phyloP scores from a whole-genome alignment of 768 basidiomycete genomes.

The Psilocybe sp. region DNA sequence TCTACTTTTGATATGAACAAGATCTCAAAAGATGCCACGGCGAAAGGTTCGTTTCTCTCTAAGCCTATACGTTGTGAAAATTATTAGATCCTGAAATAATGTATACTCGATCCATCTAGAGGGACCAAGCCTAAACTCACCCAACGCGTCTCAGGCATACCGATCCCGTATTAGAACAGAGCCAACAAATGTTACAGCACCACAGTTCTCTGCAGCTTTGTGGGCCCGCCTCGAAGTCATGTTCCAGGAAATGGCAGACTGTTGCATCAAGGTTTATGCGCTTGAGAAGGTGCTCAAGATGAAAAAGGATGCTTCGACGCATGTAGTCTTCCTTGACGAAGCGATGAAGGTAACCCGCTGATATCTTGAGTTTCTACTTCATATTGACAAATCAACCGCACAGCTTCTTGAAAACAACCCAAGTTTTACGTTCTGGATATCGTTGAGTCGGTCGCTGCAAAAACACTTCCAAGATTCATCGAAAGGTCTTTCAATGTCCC shows the following conservation, averaged over 20 bases:
- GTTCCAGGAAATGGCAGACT: slow-evolving; percentile 85
- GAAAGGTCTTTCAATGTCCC: slow-evolving; percentile 48
- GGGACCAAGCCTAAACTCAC: slow-evolving; percentile 16
- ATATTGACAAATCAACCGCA: neutral
- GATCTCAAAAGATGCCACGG: slow-evolving; percentile 81
- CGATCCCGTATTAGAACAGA: slow-evolving; percentile 87
- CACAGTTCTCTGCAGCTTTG: slow-evolving; percentile 79
- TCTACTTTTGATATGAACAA: slow-evolving; percentile 83
- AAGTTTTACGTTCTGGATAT: slow-evolving; percentile 88
- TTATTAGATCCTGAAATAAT: slow-evolving; percentile 10
- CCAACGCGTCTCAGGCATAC: slow-evolving; percentile 55
- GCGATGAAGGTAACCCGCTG: slow-evolving; percentile 72
- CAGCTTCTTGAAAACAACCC: slow-evolving; percentile 90
- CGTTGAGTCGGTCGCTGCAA: slow-evolving; percentile 77
- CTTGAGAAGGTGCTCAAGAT: slow-evolving; percentile 90
- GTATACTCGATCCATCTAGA: slow-evolving; percentile 7
- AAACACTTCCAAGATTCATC: slow-evolving; percentile 77
- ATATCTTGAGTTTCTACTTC: neutral
- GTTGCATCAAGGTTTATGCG: slow-evolving; percentile 94
- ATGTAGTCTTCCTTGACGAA: slow-evolving; percentile 84
- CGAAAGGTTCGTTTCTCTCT: slow-evolving; percentile 50
- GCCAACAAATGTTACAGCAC: slow-evolving; percentile 83
- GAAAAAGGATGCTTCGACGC: slow-evolving; percentile 80
- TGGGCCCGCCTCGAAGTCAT: slow-evolving; percentile 82
- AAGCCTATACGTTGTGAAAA: neutral